Conservation (phyloP, 2,329 filamentous ascomycete genomes). For the Phoma sp. region DNA sequence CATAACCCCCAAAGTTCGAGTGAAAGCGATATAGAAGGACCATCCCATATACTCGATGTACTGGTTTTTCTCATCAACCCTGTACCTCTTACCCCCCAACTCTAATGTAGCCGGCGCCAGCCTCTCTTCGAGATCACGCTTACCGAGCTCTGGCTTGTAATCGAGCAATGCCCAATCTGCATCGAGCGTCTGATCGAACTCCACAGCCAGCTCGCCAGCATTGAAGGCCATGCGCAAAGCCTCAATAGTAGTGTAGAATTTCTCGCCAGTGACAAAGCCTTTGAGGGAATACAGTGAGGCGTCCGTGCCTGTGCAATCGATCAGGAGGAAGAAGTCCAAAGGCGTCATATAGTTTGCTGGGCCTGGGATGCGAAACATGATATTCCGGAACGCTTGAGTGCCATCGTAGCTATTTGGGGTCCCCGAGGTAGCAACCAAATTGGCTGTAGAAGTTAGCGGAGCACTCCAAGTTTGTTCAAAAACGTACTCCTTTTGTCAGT, state of each 20-base stretch:
- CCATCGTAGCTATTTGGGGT: conserved; percentile 51
- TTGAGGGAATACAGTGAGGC: conserved; percentile 52
- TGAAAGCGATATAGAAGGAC: conserved; percentile 61
- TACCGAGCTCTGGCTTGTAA: conserved; percentile 40
- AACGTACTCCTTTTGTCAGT: conserved; percentile 1
- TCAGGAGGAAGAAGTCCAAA: conserved; percentile 56
- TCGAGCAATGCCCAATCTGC: conserved; percentile 56
- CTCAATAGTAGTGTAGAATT: conserved; percentile 61
- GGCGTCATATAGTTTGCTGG: conserved; percentile 51
- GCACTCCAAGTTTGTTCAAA: neutral
- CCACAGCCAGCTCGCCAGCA: conserved; percentile 54
- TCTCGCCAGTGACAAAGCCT: conserved; percentile 47
- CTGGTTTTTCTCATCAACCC: conserved; percentile 51
- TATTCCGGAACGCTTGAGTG: conserved; percentile 49
- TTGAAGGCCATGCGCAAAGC: conserved; percentile 57
- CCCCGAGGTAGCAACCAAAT: conserved; percentile 33
- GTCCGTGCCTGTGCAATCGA: conserved; percentile 56
- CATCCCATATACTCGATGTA: conserved; percentile 61
- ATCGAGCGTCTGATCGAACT: conserved; percentile 57
- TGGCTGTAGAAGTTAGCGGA: conserved; percentile 17
- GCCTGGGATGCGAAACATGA: conserved; percentile 55
- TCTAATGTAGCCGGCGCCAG: conserved; percentile 51
- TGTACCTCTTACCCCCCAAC: conserved; percentile 53
- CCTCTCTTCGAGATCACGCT: conserved; percentile 51
- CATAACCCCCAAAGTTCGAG: conserved; percentile 57